phyloP scores from a whole-genome alignment of 257 asterid species.

The Solanum etuberosum region DNA sequence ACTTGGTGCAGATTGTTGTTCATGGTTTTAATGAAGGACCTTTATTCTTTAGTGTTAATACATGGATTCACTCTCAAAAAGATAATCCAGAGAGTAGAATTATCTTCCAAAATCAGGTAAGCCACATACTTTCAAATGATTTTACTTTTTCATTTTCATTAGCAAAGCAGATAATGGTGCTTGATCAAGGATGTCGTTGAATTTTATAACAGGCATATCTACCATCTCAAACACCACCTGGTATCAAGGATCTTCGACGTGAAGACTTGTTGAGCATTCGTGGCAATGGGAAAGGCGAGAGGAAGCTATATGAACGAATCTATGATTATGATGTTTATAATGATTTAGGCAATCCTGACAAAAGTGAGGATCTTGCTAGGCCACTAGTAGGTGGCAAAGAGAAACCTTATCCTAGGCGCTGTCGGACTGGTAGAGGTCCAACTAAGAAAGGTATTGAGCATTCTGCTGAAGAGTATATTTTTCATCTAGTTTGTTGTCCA shows the following conservation, averaged over 20 bases:
- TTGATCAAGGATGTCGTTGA: neutral
- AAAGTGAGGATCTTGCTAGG: slow-evolving; percentile 44
- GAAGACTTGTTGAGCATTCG: slow-evolving; percentile 58
- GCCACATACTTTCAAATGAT: neutral
- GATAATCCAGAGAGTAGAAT: slow-evolving; percentile 68
- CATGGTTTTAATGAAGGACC: slow-evolving; percentile 60
- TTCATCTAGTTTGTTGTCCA: neutral
- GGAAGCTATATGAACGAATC: slow-evolving; percentile 64
- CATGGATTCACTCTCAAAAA: slow-evolving; percentile 86
- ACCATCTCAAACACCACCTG: slow-evolving; percentile 79
- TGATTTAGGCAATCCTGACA: slow-evolving; percentile 85
- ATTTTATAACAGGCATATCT: slow-evolving; percentile 47
- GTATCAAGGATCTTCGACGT: slow-evolving; percentile 64
- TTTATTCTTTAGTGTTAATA: slow-evolving; percentile 51
- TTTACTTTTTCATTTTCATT: neutral
- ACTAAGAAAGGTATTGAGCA: slow-evolving; percentile 36
- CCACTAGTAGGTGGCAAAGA: slow-evolving; percentile 53
- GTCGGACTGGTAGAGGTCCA: slow-evolving; percentile 73
- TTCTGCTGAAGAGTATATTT: neutral
- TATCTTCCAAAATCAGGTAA: slow-evolving; percentile 68
- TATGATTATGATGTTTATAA: slow-evolving; percentile 78
- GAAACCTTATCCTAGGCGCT: slow-evolving; percentile 86
- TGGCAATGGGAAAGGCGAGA: slow-evolving; percentile 61
- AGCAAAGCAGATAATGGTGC: neutral
- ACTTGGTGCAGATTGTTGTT: slow-evolving; percentile 62